Evolutionary conservation across 139 green algal genomes (phyloP).

Genomic region (Asterochloris sp.): DNA sequence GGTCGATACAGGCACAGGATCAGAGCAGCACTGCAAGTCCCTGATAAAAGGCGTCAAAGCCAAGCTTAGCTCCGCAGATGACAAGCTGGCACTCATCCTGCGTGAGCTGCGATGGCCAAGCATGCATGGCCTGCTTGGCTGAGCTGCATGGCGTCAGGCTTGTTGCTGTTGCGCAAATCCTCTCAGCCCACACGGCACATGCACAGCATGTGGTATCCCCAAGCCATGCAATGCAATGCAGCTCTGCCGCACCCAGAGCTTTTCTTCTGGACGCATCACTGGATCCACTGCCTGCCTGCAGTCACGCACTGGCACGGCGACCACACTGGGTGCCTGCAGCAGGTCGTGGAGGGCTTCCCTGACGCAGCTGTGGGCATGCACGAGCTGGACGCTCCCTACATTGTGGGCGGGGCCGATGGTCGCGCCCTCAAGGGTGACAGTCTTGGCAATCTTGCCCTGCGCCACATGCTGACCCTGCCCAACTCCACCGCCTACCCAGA

Average conservation of each 20-base stretch:
- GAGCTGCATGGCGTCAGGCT: neutral
- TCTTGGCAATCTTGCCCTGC: neutral
- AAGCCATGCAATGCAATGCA: neutral
- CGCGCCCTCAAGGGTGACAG: neutral
- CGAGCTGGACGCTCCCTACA: neutral
- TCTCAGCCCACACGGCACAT: neutral
- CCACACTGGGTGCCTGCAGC: neutral
- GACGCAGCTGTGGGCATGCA: neutral
- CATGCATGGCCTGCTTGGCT: neutral
- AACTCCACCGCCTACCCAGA: neutral
- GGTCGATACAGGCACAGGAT: neutral
- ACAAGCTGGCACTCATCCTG: neutral
- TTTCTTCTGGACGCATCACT: neutral
- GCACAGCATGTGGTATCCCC: neutral
- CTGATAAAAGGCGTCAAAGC: neutral
- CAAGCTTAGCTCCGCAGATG: neutral
- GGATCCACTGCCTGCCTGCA: neutral
- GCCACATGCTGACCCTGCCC: neutral
- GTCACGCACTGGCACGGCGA: neutral
- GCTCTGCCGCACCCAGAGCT: neutral
- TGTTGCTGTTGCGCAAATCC: neutral
- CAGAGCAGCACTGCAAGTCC: neutral
- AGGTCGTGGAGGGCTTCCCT: neutral
- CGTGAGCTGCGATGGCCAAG: neutral
- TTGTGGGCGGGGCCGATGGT: neutral